phyloP scores from a whole-genome alignment of 352 stramenopile genomes.

The Globisporangium perplexum region DNA sequence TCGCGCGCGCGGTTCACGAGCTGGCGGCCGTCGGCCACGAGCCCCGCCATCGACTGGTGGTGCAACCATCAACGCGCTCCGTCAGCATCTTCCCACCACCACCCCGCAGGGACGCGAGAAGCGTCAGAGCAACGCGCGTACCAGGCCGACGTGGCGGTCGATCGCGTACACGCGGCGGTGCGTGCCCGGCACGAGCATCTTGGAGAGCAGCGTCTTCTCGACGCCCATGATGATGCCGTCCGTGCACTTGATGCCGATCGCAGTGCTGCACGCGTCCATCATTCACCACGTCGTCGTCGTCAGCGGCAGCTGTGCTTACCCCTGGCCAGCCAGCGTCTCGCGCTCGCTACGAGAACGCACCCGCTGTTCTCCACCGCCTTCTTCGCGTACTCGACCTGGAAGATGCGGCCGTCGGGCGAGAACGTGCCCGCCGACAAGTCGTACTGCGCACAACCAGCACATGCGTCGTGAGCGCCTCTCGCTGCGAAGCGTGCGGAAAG shows the following conservation, averaged over 20 bases:
- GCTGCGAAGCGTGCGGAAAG: too few species aligned
- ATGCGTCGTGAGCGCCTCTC: neutral
- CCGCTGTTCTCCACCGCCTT: conserved; percentile 97
- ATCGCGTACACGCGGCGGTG: conserved; percentile 88
- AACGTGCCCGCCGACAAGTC: conserved; percentile 92
- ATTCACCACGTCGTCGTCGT: too few species aligned
- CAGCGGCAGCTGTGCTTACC: too few species aligned
- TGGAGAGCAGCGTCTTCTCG: conserved; percentile 94
- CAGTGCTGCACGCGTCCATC: conserved; percentile 58
- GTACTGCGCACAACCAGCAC: conserved; percentile 30
- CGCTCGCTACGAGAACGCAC: conserved; percentile 19
- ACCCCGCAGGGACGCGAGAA: neutral
- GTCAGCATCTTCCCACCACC: neutral
- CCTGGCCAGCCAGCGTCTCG: too few species aligned
- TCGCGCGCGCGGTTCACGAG: conserved; percentile 94
- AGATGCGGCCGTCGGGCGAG: conserved; percentile 97
- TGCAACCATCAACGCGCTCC: neutral
- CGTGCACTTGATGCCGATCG: conserved; percentile 96
- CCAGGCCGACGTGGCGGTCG: conserved; percentile 90
- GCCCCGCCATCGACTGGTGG: conserved; percentile 90
- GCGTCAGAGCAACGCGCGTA: too few species aligned
- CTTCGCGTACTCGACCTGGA: conserved; percentile 98
- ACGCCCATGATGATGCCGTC: conserved; percentile 97
- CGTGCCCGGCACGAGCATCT: conserved; percentile 90
- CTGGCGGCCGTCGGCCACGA: conserved; percentile 94